Base-by-base conservation (phyloP, 768 basidiomycete genomes). In the Suillus spraguei region DNA sequence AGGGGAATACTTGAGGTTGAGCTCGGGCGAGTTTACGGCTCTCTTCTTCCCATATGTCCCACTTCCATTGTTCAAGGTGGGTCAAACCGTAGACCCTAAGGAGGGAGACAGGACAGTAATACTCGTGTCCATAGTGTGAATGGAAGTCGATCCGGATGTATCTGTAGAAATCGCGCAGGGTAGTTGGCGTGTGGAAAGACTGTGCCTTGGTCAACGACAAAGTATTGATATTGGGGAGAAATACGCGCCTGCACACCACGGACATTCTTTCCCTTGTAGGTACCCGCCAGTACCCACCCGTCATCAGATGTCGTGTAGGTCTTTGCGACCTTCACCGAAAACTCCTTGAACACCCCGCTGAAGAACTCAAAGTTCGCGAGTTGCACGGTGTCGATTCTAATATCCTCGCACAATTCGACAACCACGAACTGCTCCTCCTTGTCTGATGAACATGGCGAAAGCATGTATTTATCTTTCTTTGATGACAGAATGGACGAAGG, bases 311-410 rank as follows among this genome's bases (percentile, higher is more conserved):
- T 83, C 9, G 84, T 83, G 66, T 91, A 91, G 10, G 89, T 92
- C 67, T 96, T 97, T 1, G 94, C 88, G 9, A 87, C 94, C 74
- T 90, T 92, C 54, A 99, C 88, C 5, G 84, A 84, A 65, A 99
- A 91, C 62, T 97, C 94, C 76, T 92, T 91, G 80, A 99, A 96
- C 16, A 97, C 92, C 2, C 96, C 95, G 66, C 91, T 94, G 78
- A 98, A 99, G 79, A 98, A 99, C 79, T 99, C 97, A 72, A 93
- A 97, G 72, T 98, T 97, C 63, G 95, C 96, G 20, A 99, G 79
- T 73, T 98, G 95, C 52, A 99, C 89, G 0, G 95, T 97, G 73
- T 99, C 97, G 69, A 99, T 95, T 52, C 94, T 81, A 66, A 99
- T 95, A 74, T 99, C 97, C 67, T 99, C 97, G 78, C 97, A 99